These are phyloP conservation scores for Tritrichomonas musculus DNA, from an alignment of 208 protist genomes.

Conservation along the genomic window DNA sequence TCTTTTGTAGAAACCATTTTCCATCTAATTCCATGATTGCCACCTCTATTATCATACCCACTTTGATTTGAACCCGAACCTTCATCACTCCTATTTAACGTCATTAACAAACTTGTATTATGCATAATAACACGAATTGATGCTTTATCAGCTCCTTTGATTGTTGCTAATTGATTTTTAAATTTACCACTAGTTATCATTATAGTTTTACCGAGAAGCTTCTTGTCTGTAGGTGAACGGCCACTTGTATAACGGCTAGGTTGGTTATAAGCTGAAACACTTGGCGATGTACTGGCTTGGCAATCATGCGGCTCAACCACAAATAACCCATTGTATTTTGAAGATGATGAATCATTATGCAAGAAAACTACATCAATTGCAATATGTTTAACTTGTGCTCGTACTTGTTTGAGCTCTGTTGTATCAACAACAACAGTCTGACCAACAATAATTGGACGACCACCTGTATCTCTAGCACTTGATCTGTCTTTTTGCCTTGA, in stretches of 20 bases:
- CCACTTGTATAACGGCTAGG: neutral
- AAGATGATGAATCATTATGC: neutral
- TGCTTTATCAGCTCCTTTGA: neutral
- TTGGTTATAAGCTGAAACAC: neutral
- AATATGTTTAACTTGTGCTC: neutral
- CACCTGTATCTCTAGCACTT: neutral
- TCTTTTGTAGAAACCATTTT: no score
- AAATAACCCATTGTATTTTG: neutral
- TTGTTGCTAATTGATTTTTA: neutral
- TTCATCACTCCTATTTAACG: neutral
- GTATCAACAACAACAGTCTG: neutral
- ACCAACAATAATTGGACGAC: neutral
- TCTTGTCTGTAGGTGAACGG: neutral
- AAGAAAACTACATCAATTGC: neutral
- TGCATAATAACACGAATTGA: neutral
- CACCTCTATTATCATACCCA: no score
- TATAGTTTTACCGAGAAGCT: neutral
- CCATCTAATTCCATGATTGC: no score
- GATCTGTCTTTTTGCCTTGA: neutral
- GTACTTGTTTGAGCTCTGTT: neutral
- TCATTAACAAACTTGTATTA: neutral
- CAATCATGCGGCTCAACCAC: neutral
- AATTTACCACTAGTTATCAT: neutral
- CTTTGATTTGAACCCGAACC: no score
- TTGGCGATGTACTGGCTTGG: neutral